Percentiles rank a stretch among this genome's conserved stretches.
Evolutionary conservation across 2,329 filamentous ascomycete genomes (phyloP).

Genomic region (Trichophyton rubrum): DNA sequence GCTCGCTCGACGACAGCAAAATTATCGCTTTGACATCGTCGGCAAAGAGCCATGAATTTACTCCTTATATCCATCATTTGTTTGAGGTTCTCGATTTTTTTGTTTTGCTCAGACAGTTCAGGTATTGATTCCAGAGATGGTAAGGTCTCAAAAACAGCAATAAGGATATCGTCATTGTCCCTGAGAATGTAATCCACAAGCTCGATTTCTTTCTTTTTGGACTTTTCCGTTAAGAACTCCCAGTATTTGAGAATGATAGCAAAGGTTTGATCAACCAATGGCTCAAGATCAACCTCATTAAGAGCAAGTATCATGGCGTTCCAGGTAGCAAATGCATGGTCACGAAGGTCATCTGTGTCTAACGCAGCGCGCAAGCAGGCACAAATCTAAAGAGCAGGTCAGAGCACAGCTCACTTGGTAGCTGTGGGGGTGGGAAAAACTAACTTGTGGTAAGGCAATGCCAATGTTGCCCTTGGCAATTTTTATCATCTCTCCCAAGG

Average conservation of each 20-base stretch:
- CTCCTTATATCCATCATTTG: constrained; percentile 52
- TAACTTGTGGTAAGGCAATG: constrained; percentile 71
- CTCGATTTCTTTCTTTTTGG: constrained; percentile 46
- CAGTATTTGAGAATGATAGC: constrained; percentile 77
- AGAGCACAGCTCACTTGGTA: constrained; percentile 6
- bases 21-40: constrained; percentile 70
- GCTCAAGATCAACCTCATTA: constrained; percentile 64
- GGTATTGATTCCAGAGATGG: constrained; percentile 65
- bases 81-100: constrained; percentile 53
- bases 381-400: constrained; percentile 50
- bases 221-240: constrained; percentile 50
- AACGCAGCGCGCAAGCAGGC: constrained; percentile 84
- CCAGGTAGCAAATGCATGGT: constrained; percentile 76
- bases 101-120: constrained; percentile 55
- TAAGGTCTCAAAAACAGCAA: constrained; percentile 57
- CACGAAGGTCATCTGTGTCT: constrained; percentile 58
- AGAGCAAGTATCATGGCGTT: constrained; percentile 61
- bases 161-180: constrained; percentile 49
- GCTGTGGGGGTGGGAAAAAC: constrained; percentile 16
- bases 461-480: constrained; percentile 61
- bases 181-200: constrained; percentile 55
- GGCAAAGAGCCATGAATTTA: constrained; percentile 57
- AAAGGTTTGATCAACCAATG: constrained; percentile 76
- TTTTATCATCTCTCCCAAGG: constrained; percentile 76
- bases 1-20: constrained; percentile 73